Percentiles rank a stretch among this genome's conserved stretches.
Conservation (phyloP, 106 monocot species). For the Triglochin maritima region DNA sequence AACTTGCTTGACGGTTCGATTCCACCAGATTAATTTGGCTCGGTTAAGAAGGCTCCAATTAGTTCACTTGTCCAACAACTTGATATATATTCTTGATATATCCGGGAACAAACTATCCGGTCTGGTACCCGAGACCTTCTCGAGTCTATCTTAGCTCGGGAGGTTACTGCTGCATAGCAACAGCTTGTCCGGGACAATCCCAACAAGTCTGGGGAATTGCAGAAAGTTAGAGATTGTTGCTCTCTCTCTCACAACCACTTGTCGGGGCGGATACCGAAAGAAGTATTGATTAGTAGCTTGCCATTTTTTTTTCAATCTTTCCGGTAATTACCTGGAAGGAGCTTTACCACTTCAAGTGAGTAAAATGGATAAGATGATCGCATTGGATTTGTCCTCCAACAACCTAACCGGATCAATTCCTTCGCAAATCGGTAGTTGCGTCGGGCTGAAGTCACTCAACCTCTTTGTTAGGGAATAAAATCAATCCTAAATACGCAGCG, state of each 20-base stretch:
- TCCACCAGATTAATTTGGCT: constrained; percentile 48
- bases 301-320: constrained; percentile 72
- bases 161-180: constrained; percentile 54
- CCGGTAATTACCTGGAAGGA: constrained; percentile 51
- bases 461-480: too few species aligned
- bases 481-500: too few species aligned
- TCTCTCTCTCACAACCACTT: constrained; percentile 64
- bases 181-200: constrained; percentile 46
- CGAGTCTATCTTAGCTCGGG: constrained; percentile 48
- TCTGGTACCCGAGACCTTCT: constrained; percentile 31
- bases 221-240: constrained; percentile 60
- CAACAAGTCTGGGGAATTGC: constrained; percentile 49
- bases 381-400: constrained; percentile 66
- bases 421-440: constrained; percentile 60
- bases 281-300: constrained; percentile 39
- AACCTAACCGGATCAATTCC: constrained; percentile 60
- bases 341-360: constrained; percentile 46
- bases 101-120: constrained; percentile 56
- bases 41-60: constrained; percentile 35
- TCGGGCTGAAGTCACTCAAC: constrained; percentile 74
- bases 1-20: constrained; percentile 70
- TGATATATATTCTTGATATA: constrained; percentile 54
- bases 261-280: constrained; percentile 43
- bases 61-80: constrained; percentile 52
- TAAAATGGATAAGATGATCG: constrained; percentile 69